These are phyloP conservation scores for Candida xyloterini DNA, from an alignment of 805 yeast species.

Conservation along the genomic window DNA sequence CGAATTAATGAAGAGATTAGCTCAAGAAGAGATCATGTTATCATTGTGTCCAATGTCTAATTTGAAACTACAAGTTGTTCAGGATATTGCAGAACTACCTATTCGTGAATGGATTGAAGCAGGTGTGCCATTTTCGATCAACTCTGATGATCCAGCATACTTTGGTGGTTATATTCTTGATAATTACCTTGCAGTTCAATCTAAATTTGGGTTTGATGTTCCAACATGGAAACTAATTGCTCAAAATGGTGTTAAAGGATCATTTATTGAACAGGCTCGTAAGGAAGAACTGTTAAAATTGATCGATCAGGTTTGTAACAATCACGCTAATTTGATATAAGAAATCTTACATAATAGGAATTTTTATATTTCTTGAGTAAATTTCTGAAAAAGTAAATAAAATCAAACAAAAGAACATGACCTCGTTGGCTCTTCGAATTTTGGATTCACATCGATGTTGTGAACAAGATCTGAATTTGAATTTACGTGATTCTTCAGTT, in stretches of 20 bases:
- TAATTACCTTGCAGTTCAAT: conserved; percentile 65
- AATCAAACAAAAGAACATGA: conserved; percentile 9
- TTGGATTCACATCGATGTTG: conserved; percentile 7
- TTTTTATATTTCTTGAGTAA: not conserved
- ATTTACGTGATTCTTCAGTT: conserved; percentile 8
- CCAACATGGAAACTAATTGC: conserved; percentile 65
- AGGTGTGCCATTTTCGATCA: conserved; percentile 68
- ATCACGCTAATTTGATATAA: conserved; percentile 23
- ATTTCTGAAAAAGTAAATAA: conserved; percentile 1
- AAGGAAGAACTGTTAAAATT: conserved; percentile 43
- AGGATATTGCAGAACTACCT: conserved; percentile 66
- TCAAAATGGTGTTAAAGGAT: conserved; percentile 62
- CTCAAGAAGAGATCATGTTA: conserved; percentile 53
- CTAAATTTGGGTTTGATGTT: conserved; percentile 58
- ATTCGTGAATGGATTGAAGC: conserved; percentile 56
- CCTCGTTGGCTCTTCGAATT: conserved; percentile 14
- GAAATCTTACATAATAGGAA: not conserved
- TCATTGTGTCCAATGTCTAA: conserved; percentile 79
- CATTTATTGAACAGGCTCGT: conserved; percentile 64
- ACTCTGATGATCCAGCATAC: conserved; percentile 79
- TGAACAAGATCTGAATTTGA: conserved; percentile 1
- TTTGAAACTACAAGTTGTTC: conserved; percentile 70
- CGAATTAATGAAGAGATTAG: conserved; percentile 54
- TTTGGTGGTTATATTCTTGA: conserved; percentile 84
- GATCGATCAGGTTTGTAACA: conserved; percentile 41